Evolutionary conservation across 805 yeast genomes (phyloP).

Genomic region (Brettanomyces nanus): DNA sequence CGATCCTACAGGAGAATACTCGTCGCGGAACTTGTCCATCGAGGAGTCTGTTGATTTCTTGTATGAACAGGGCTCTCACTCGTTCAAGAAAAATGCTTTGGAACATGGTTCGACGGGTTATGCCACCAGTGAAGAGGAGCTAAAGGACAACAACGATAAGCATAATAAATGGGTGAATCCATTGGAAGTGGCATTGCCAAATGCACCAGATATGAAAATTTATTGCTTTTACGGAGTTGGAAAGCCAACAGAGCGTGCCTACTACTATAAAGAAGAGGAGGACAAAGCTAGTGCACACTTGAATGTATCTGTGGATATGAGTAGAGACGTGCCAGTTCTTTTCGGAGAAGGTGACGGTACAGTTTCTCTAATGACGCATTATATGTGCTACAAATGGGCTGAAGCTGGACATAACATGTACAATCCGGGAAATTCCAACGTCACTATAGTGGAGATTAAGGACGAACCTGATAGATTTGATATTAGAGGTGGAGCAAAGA

Average conservation of each 20-base stretch:
- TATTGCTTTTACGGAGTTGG: constrained; percentile 95
- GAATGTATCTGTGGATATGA: constrained; percentile 65
- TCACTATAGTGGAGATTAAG: constrained; percentile 80
- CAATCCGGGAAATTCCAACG: constrained; percentile 71
- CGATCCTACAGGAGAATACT: constrained; percentile 33
- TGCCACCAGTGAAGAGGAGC: constrained; percentile 52
- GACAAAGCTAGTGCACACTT: constrained; percentile 44
- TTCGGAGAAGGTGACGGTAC: constrained; percentile 97
- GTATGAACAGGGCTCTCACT: constrained; percentile 57
- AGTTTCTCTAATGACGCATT: constrained; percentile 75
- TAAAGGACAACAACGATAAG: constrained; percentile 55
- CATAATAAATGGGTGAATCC: constrained; percentile 92
- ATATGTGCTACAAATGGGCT: constrained; percentile 85
- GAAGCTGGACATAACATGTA: constrained; percentile 53
- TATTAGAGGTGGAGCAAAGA: constrained; percentile 93
- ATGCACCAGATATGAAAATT: constrained; percentile 87
- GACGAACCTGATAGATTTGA: constrained; percentile 94
- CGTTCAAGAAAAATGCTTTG: constrained; percentile 60
- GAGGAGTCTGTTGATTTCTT: constrained; percentile 60
- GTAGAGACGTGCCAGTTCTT: constrained; percentile 56
- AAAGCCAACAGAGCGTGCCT: constrained; percentile 91
- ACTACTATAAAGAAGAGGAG: constrained; percentile 67
- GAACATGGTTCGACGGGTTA: constrained; percentile 77
- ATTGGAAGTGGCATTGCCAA: constrained; percentile 81
- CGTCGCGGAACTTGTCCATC: constrained; percentile 52